Conservation (phyloP, 306 rosid species). For the Acmispon strigosus region DNA sequence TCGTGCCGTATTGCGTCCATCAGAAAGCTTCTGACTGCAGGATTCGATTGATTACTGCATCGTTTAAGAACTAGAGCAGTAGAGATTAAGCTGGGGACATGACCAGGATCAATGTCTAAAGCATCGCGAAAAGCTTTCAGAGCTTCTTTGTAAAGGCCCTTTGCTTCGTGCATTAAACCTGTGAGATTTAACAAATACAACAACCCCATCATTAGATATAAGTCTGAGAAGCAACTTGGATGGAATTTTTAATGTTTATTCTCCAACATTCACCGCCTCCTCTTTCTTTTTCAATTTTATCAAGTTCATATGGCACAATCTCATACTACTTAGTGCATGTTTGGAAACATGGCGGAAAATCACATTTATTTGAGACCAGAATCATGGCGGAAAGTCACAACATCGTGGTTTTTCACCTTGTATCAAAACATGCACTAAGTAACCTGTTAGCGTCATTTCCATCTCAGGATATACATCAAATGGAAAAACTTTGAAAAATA, state of each 20-base stretch:
- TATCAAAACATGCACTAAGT: no score
- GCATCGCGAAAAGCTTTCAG: constrained; percentile 49
- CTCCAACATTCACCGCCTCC: no score
- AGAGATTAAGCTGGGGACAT: constrained; percentile 70
- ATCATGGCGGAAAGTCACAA: no score
- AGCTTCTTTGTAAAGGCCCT: constrained; percentile 67
- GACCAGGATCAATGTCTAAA: constrained; percentile 57
- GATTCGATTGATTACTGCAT: constrained; percentile 29
- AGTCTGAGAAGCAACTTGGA: not conserved
- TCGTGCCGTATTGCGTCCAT: constrained; percentile 63
- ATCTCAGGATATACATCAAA: not conserved
- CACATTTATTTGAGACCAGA: no score
- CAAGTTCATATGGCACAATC: not conserved
- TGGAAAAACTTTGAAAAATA: not conserved
- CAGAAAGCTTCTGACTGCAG: constrained; percentile 52
- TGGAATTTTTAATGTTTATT: not conserved
- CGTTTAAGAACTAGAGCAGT: constrained; percentile 45
- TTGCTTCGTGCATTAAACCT: constrained; percentile 62
- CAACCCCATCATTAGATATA: not conserved
- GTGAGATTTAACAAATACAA: constrained; percentile 12
- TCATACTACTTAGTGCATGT: no score
- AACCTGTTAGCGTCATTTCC: not conserved
- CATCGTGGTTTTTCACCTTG: no score
- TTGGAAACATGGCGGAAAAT: no score
- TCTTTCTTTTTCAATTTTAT: not conserved